Evolutionary conservation across 2,329 filamentous ascomycete genomes (phyloP).

Genomic region (Sphaceloma murrayae): DNA sequence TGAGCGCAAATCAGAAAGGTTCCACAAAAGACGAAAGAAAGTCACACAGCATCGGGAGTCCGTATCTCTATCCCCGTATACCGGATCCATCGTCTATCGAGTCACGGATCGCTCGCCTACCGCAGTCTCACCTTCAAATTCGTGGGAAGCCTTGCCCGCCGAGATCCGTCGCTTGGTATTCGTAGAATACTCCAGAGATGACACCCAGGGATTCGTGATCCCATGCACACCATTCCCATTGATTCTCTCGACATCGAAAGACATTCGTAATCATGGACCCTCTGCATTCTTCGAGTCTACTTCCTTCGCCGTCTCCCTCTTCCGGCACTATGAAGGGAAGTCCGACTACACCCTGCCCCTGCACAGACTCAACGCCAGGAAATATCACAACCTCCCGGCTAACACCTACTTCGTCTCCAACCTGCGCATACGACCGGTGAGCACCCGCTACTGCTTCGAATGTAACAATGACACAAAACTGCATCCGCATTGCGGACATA

Average conservation of each 20-base stretch:
- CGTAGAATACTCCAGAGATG: neutral
- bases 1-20: no score
- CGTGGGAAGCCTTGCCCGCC: neutral
- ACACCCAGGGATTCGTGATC: neutral
- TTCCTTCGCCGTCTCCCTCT: neutral
- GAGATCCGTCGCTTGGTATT: neutral
- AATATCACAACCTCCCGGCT: neutral
- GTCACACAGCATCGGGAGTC: no score
- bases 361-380: neutral
- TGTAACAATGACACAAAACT: neutral
- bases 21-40: no score
- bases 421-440: neutral
- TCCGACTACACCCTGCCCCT: constrained; percentile 3
- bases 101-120: no score
- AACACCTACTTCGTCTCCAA: neutral
- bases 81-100: no score
- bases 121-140: no score
- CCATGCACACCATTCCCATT: constrained; percentile 1
- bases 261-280: neutral
- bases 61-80: no score
- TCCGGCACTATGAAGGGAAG: no score
- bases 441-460: neutral
- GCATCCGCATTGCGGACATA: neutral
- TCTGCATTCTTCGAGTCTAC: neutral
- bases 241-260: neutral